These are phyloP conservation scores for Coniochaeta sp. DNA, from an alignment of 2,329 filamentous ascomycete genomes.

Conservation along the genomic window DNA sequence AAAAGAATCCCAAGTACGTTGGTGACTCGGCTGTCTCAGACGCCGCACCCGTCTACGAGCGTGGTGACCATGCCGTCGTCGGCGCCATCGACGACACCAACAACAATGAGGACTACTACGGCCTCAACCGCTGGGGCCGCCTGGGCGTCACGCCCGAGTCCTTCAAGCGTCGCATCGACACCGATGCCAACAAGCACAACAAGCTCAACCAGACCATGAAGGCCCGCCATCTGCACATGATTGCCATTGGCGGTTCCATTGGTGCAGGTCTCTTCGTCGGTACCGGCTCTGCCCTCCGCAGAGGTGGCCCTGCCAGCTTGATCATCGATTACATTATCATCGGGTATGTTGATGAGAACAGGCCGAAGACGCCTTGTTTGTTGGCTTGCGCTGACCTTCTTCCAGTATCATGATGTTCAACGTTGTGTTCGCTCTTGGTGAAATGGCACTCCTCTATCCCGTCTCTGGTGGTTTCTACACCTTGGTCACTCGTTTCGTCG, in stretches of 20 bases:
- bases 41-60: not conserved
- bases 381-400: no score
- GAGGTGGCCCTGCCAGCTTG: slow-evolving; percentile 23
- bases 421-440: slow-evolving; percentile 43
- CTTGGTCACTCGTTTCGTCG: slow-evolving; percentile 53
- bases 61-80: not conserved
- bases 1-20: not conserved
- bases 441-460: slow-evolving; percentile 52
- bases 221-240: slow-evolving; percentile 26
- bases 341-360: no score
- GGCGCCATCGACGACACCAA: not conserved
- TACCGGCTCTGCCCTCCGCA: slow-evolving; percentile 22
- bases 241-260: slow-evolving; percentile 28
- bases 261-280: slow-evolving; percentile 28
- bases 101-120: slow-evolving; percentile 1
- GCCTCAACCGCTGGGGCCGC: not conserved
- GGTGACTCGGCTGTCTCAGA: not conserved
- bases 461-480: slow-evolving; percentile 58
- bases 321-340: slow-evolving; percentile 23
- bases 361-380: no score
- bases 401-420: not conserved
- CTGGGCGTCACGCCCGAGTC: not conserved
- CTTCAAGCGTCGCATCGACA: not conserved
- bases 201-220: slow-evolving; percentile 19
- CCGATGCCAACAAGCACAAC: slow-evolving; percentile 3